These are phyloP conservation scores for Entrophospora sp. DNA, from an alignment of 192 early-diverging fungal genomes.

Conservation along the genomic window DNA sequence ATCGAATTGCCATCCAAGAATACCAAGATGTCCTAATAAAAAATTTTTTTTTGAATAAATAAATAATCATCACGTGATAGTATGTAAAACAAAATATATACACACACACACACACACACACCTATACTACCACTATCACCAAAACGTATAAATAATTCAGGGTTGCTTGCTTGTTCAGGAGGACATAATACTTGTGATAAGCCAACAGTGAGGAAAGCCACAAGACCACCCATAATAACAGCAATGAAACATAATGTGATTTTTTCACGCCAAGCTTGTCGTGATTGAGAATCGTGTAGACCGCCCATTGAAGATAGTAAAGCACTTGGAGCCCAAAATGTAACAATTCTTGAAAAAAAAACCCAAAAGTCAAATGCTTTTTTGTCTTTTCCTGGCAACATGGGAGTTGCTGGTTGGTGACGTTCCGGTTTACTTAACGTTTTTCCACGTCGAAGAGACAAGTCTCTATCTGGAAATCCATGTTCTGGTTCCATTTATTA, in stretches of 20 bases:
- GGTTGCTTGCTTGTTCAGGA: conserved; percentile 17
- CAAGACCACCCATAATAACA: conserved; percentile 48
- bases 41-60: background rate
- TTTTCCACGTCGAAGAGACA: conserved; percentile 60
- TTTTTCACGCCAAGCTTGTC: conserved; percentile 67
- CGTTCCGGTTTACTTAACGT: conserved; percentile 68
- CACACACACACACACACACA: background rate
- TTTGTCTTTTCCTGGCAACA: conserved; percentile 48
- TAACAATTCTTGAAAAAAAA: conserved; percentile 46
- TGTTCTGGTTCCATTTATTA: too few relatives aligned
- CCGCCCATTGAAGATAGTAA: conserved; percentile 45
- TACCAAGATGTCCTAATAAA: conserved; percentile 4
- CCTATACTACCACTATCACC: conserved; percentile 24
- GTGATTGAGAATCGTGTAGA: conserved; percentile 43
- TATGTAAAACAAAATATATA: too few relatives aligned
- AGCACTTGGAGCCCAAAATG: conserved; percentile 52
- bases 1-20: conserved; percentile 13
- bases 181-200: conserved; percentile 32
- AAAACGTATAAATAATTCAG: conserved; percentile 27
- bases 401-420: conserved; percentile 55
- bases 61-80: background rate
- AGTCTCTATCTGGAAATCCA: too few relatives aligned
- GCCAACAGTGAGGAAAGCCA: conserved; percentile 71
- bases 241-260: conserved; percentile 64
- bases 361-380: conserved; percentile 42